Evolutionary conservation across 306 rosid species (phyloP).

Genomic region (Gillenia trifoliata): DNA sequence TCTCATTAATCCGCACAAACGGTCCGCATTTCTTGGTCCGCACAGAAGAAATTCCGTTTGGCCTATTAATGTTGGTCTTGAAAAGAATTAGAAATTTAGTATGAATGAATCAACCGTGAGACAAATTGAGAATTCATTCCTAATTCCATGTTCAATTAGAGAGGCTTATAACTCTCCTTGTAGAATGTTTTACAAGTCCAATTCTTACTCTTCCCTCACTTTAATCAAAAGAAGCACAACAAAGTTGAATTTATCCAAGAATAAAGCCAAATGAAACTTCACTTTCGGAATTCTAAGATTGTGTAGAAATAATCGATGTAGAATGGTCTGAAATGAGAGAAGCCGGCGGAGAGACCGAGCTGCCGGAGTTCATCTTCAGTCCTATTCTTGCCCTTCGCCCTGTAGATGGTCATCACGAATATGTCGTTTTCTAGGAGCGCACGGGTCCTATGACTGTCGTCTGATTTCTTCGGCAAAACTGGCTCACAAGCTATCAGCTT

Average conservation of each 20-base stretch:
- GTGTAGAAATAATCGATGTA: conserved; percentile 60
- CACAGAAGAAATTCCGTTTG: too few species aligned
- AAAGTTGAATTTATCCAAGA: background rate
- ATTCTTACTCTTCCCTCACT: background rate
- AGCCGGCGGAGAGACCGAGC: conserved; percentile 58
- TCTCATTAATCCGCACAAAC: too few species aligned
- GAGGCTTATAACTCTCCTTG: too few species aligned
- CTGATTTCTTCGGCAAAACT: conserved; percentile 63
- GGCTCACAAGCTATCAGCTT: conserved; percentile 88
- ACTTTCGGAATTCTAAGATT: conserved; percentile 70
- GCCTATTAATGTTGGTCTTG: too few species aligned
- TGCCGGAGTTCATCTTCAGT: conserved; percentile 56
- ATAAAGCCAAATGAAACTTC: background rate
- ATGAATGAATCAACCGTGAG: too few species aligned
- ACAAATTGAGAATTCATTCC: too few species aligned
- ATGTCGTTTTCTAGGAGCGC: conserved; percentile 73
- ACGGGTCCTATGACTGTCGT: conserved; percentile 69
- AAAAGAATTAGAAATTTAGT: too few species aligned
- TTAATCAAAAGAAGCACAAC: background rate
- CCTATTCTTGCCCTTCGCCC: conserved; percentile 76
- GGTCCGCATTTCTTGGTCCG: too few species aligned
- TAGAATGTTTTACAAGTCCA: too few species aligned
- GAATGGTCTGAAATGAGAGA: conserved; percentile 48
- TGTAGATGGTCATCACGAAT: conserved; percentile 78
- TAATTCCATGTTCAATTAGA: too few species aligned